A percentile compares a stretch with the other conserved stretches of the same genome.
phyloP scores from a whole-genome alignment of 2,329 filamentous ascomycete genomes.

The Ophiostoma triangulosporum region DNA sequence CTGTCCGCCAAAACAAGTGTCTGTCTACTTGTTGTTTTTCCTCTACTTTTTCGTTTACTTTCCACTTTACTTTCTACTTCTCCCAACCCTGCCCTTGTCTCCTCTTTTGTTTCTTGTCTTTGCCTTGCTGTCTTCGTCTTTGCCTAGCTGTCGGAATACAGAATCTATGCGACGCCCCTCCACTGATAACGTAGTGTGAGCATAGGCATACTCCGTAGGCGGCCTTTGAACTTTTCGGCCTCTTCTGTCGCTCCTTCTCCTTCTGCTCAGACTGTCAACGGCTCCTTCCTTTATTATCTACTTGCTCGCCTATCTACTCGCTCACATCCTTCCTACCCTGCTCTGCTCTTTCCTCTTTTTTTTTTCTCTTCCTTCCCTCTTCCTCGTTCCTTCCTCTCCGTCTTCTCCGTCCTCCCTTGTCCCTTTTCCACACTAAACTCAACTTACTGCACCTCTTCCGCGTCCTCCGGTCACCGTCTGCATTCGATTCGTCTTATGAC shows the following conservation, averaged over 20 bases:
- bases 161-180: too few relatives aligned
- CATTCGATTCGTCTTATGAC: not conserved
- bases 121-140: not conserved
- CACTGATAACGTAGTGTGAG: not conserved
- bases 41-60: not conserved
- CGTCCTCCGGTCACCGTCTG: not conserved
- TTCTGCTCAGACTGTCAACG: too few relatives aligned
- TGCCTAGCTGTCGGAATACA: too few relatives aligned
- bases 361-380: not conserved
- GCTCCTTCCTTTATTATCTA: not conserved
- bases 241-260: not conserved
- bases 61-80: not conserved
- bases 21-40: not conserved
- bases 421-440: not conserved
- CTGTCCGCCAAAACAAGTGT: not conserved
- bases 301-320: not conserved
- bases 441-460: not conserved
- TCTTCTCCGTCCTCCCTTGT: not conserved
- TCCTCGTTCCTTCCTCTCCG: not conserved
- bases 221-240: too few relatives aligned
- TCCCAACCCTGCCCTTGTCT: not conserved
- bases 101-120: constrained; percentile 1
- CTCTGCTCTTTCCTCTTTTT: not conserved
- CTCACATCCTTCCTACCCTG: not conserved
- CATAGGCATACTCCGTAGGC: too few relatives aligned